A percentile compares a stretch with the other conserved stretches of the same genome.
phyloP scores from a whole-genome alignment of 768 basidiomycete species.

The Rhizopogon vesiculosus region DNA sequence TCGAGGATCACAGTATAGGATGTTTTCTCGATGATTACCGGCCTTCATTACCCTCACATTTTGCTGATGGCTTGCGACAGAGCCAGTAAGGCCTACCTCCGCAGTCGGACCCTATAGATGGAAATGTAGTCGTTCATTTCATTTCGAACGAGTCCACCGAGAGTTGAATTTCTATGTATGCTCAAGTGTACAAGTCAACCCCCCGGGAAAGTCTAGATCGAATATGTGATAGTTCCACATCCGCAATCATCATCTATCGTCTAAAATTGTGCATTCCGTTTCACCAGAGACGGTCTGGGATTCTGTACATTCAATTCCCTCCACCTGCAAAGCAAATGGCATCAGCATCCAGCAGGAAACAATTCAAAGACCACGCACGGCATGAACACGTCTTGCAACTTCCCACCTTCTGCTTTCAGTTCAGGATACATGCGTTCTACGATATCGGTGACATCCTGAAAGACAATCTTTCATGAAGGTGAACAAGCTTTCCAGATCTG shows the following conservation, averaged over 20 bases:
- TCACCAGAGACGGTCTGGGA: slow-evolving; percentile 16
- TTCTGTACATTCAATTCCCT: slow-evolving; percentile 14
- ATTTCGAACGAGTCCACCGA: not conserved
- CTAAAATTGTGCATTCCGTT: slow-evolving; percentile 7
- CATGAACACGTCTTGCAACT: slow-evolving; percentile 50
- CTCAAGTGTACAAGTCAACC: no score
- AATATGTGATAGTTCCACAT: not conserved
- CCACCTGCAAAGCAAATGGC: slow-evolving; percentile 15
- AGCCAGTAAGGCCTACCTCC: not conserved
- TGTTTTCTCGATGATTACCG: no score
- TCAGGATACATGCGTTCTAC: slow-evolving; percentile 62
- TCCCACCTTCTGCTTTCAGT: slow-evolving; percentile 43
- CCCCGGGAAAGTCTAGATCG: not conserved
- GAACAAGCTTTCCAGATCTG: not conserved
- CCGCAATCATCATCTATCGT: no score
- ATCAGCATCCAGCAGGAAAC: slow-evolving; percentile 1
- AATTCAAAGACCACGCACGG: slow-evolving; percentile 40
- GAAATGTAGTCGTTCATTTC: not conserved
- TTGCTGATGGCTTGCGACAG: not conserved
- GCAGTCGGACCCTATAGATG: not conserved
- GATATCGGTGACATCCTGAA: slow-evolving; percentile 52
- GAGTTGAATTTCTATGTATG: no score
- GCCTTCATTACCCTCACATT: not conserved
- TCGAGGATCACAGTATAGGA: no score
- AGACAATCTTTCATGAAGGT: slow-evolving; percentile 52